phyloP scores from a whole-genome alignment of 139 green algal species.

The Trebouxia sp. region DNA sequence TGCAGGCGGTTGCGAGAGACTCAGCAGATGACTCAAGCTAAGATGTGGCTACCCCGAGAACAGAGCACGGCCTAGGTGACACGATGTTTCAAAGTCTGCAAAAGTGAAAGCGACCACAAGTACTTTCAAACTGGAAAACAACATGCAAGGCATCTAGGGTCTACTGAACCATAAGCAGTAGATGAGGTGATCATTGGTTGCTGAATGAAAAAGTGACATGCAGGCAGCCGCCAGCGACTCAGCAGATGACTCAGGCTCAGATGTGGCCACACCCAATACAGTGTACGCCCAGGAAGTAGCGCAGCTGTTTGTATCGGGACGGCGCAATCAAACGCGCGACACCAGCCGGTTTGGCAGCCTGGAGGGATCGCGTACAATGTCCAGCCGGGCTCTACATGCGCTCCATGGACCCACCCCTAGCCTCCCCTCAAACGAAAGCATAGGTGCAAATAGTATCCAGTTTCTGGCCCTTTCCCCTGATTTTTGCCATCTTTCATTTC shows the following conservation, averaged over 20 bases:
- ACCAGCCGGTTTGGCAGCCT: background rate
- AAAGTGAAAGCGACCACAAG: too few species aligned
- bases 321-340: background rate
- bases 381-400: background rate
- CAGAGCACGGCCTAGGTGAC: background rate
- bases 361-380: background rate
- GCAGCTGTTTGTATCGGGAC: constrained; percentile 26
- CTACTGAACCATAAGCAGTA: background rate
- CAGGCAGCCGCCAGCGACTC: constrained; percentile 10
- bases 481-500: too few species aligned
- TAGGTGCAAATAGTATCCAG: too few species aligned
- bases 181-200: background rate
- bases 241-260: constrained; percentile 26
- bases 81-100: too few species aligned
- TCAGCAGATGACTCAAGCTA: background rate
- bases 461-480: too few species aligned
- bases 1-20: background rate
- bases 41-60: background rate
- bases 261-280: constrained; percentile 18
- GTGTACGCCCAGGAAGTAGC: constrained; percentile 27
- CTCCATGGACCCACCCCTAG: background rate
- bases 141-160: background rate
- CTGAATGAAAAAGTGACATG: background rate
- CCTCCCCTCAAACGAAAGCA: constrained; percentile 1
- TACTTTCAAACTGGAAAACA: background rate